Base-by-base conservation (phyloP, 306 rosid species). In the Astragalus membranaceus region DNA sequence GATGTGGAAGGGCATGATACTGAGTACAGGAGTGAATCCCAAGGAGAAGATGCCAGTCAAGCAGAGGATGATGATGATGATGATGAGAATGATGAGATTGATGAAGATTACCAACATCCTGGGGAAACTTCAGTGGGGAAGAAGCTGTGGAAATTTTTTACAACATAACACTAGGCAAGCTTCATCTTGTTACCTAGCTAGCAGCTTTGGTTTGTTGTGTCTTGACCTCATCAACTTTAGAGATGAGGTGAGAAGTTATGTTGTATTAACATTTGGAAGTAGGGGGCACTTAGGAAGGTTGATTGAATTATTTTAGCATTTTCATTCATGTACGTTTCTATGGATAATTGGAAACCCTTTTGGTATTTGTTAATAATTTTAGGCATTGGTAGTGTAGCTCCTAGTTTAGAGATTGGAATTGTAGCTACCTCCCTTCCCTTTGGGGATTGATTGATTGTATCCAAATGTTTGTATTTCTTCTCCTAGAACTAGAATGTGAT, bases 81-180 rank as follows among this genome's bases (percentile, higher is more conserved):
- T 8, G 87, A 83, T 0, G 88, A 87, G 11, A 7, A 63, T 1
- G 68, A 63, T 1, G 68, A 63, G 68, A 10, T 10, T 39, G 67
- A 61, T 0, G 93, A 81, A 56, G 88, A 83, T 42, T 67, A 74
- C 35, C 83, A 13, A 53, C 92, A 81, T 20, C 96, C 96, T 0
- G 98, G 94, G 20, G 88, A 90, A 87, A 90, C 78, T 75, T 90
- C 98, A 14, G 81, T 94, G 29, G 86, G 96, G 55, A 90, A 94
- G 86, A 94, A 88, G 82, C 85, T 90, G 0, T 94, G 96, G 98
- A 88, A 76, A 33, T 94, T 94, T 66, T 23, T 94, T 10, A 94
- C 97, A 47, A 90, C 98, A 67, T 94, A 78, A 77, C 69, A 67
- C 72, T 14, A 44, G 7, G 36, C 59, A 52, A 67, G 11, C 70